These are phyloP conservation scores for Polytrichum commune DNA, from an alignment of 225 moss, liverwort and hornwort genomes.

Conservation along the genomic window DNA sequence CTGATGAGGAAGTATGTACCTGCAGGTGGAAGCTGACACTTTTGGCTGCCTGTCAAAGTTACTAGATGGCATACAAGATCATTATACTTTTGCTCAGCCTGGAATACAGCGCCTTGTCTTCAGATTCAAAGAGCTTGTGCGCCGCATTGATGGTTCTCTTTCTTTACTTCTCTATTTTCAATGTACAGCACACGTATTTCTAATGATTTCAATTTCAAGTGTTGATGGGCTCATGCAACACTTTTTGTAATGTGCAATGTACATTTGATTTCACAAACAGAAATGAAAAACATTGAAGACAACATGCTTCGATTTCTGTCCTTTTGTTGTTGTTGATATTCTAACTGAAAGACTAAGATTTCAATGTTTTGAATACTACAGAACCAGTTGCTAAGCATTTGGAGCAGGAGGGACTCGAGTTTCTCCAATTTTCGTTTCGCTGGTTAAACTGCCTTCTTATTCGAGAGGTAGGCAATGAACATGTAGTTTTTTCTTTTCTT, in stretches of 20 bases:
- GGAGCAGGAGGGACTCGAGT: constrained; percentile 92
- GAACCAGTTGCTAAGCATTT: constrained; percentile 94
- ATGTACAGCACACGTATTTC: no score
- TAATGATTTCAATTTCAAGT: no score
- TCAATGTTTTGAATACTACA: constrained; percentile 16
- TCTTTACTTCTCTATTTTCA: constrained; percentile 3
- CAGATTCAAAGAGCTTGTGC: constrained; percentile 97
- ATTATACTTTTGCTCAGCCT: constrained; percentile 98
- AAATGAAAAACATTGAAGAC: no score
- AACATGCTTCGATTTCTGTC: neutral
- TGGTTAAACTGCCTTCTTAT: constrained; percentile 99
- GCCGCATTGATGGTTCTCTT: constrained; percentile 87
- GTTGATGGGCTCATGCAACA: no score
- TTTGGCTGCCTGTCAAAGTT: constrained; percentile 95
- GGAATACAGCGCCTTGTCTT: constrained; percentile 99
- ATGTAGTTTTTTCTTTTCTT: constrained; percentile 1
- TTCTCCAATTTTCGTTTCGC: constrained; percentile 95
- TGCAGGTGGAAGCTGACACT: constrained; percentile 82
- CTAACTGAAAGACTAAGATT: no score
- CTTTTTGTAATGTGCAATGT: no score
- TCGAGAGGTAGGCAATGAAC: constrained; percentile 67
- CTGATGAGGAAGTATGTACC: neutral
- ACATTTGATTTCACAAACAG: no score
- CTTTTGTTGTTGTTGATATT: neutral
- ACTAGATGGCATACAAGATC: constrained; percentile 97